Conservation (phyloP, 225 moss, liverwort and hornwort genomes). For the Ulota crispa region DNA sequence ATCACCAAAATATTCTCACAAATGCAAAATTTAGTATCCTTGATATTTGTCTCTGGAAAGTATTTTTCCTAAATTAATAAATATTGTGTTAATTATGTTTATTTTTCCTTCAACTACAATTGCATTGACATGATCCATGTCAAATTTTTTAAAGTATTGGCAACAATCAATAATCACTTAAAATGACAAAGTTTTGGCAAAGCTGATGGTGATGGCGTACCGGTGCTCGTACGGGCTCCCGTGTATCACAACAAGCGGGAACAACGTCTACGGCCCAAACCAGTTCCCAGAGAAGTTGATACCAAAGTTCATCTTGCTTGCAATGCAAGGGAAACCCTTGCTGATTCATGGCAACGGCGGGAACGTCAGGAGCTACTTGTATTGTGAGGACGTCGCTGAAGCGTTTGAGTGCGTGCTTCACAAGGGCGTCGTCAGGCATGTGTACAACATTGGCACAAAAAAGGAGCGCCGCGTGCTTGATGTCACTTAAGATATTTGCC, state of each 20-base stretch:
- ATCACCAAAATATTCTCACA: too few relatives aligned
- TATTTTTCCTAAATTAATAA: too few relatives aligned
- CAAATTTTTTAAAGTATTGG: too few relatives aligned
- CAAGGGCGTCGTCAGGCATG: slow-evolving; percentile 33
- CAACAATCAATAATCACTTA: too few relatives aligned
- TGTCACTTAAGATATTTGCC: slow-evolving; percentile 40
- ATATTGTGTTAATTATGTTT: too few relatives aligned
- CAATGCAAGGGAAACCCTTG: slow-evolving; percentile 35
- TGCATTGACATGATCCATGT: too few relatives aligned
- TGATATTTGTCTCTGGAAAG: too few relatives aligned
- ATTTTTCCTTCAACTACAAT: too few relatives aligned
- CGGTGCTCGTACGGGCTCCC: slow-evolving; percentile 35
- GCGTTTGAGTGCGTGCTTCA: slow-evolving; percentile 49
- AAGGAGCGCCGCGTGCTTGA: slow-evolving; percentile 45
- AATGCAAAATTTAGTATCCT: too few relatives aligned
- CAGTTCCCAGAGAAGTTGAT: slow-evolving; percentile 54
- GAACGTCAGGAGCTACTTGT: slow-evolving; percentile 43
- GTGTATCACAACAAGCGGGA: slow-evolving; percentile 43
- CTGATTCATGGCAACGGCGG: slow-evolving; percentile 47
- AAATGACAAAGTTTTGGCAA: too few relatives aligned
- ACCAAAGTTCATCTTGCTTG: slow-evolving; percentile 46
- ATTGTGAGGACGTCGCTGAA: slow-evolving; percentile 49
- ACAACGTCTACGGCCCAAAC: slow-evolving; percentile 43
- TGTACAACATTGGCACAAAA: slow-evolving; percentile 49
- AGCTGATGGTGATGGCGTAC: slow-evolving; percentile 51